These are phyloP conservation scores for Talaromyces albobiverticillius DNA, from an alignment of 2,329 filamentous ascomycete genomes.

Conservation along the genomic window DNA sequence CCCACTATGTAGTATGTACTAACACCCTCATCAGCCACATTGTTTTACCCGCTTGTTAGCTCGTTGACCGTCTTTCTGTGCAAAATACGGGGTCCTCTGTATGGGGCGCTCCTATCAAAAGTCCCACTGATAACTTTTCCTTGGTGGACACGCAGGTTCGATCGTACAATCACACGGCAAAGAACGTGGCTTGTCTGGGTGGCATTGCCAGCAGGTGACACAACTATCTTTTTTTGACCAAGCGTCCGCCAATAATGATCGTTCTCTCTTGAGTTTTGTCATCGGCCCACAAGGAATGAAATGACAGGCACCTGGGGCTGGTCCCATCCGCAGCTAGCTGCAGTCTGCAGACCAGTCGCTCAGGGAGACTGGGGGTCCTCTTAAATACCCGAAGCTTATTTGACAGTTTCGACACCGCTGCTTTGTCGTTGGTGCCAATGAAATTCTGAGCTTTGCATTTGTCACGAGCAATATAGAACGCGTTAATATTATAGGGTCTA, in stretches of 20 bases:
- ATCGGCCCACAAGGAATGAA: not conserved
- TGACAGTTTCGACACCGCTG: slow-evolving; percentile 10
- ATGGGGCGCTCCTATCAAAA: not conserved
- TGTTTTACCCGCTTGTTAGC: not conserved
- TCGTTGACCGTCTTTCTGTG: slow-evolving; percentile 3
- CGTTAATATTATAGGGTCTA: not conserved
- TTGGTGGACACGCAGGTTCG: not conserved
- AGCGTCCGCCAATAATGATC: not conserved
- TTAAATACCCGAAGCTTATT: slow-evolving; percentile 3
- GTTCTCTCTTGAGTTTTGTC: not conserved
- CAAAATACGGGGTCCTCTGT: no score
- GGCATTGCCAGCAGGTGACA: slow-evolving; percentile 2
- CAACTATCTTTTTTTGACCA: not conserved
- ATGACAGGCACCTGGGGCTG: slow-evolving; percentile 1
- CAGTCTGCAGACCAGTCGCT: slow-evolving; percentile 7
- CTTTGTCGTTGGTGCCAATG: not conserved
- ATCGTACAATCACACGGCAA: not conserved
- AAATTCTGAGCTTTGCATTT: not conserved
- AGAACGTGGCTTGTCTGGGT: slow-evolving; percentile 5
- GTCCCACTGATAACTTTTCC: not conserved
- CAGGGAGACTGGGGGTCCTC: not conserved
- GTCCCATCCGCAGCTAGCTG: slow-evolving; percentile 4
- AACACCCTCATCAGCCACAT: not conserved
- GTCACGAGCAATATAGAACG: not conserved
- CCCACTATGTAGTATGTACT: no score